Evolutionary conservation across 371 early-diverging fungal species (phyloP).

Genomic region (Polyrhizophydium stewartii): DNA sequence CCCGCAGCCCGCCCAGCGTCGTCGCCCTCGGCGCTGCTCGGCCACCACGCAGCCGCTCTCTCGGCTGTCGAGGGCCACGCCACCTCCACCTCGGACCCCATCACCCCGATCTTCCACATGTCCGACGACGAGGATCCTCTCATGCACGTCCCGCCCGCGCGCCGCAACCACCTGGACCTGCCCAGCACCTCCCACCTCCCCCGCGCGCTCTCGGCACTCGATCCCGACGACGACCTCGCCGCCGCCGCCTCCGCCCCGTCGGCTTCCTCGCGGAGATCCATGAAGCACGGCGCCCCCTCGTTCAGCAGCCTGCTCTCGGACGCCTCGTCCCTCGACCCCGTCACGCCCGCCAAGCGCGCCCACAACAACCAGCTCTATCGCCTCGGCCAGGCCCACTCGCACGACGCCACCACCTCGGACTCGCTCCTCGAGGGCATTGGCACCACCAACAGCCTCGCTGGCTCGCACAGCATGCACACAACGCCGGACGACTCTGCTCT

Average conservation of each 20-base stretch:
- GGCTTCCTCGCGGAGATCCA: not conserved
- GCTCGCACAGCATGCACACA: too few species aligned
- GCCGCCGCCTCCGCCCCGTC: not conserved
- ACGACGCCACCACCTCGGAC: not conserved
- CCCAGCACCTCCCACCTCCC: too few species aligned
- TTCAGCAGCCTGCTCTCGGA: too few species aligned
- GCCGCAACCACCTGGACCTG: not conserved
- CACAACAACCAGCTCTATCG: too few species aligned
- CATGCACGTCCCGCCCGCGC: not conserved
- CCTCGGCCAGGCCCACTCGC: too few species aligned
- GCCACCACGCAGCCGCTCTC: too few species aligned
- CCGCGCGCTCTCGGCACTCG: not conserved
- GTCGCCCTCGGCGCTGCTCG: not conserved
- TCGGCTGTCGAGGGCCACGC: not conserved
- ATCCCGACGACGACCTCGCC: not conserved
- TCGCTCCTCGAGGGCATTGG: too few species aligned
- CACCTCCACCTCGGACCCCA: not conserved
- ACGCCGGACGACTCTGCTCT: not conserved
- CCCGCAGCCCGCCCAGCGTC: not conserved
- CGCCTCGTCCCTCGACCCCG: slow-evolving; percentile 9
- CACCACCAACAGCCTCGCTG: not conserved
- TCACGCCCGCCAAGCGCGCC: not conserved
- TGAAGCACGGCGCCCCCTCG: too few species aligned
- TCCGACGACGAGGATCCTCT: slow-evolving; percentile 29
- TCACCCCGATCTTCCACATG: slow-evolving; percentile 27